phyloP scores from a whole-genome alignment of 441 rosid species.

The Macaranga tanarius region DNA sequence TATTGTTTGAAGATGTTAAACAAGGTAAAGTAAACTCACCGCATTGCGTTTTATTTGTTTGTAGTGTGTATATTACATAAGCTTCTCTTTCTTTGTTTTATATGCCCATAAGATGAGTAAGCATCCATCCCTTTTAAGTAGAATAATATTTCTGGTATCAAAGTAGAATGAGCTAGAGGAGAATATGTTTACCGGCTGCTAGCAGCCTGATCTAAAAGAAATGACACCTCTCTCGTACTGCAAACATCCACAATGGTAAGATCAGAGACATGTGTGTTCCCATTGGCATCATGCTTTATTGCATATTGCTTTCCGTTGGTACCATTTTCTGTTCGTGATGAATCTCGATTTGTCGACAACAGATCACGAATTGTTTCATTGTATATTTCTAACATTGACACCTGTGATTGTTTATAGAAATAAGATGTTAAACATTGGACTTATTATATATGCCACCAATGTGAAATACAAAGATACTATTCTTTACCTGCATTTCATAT shows the following conservation, averaged over 20 bases:
- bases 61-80: neutral
- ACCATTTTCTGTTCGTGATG: conserved; percentile 51
- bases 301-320: conserved; percentile 70
- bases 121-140: neutral
- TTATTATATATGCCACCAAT: neutral
- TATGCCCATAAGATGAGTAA: neutral
- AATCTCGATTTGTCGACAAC: conserved; percentile 50
- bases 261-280: conserved; percentile 81
- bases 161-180: neutral
- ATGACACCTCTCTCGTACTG: conserved; percentile 68
- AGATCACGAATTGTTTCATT: conserved; percentile 90
- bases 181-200: conserved; percentile 63
- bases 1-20: neutral
- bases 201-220: conserved; percentile 78
- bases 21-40: neutral
- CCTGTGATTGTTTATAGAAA: conserved; percentile 41
- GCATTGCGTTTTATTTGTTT: neutral
- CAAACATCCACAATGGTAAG: conserved; percentile 83
- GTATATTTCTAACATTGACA: conserved; percentile 95
- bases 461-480: neutral
- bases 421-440: conserved; percentile 1
- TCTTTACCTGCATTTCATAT: conserved; percentile 83
- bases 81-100: conserved; percentile 2
- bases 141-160: neutral
- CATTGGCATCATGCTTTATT: conserved; percentile 78